These are phyloP conservation scores for Hypoxylon perforatum DNA, from an alignment of 495 filamentous ascomycete genomes.

Conservation along the genomic window DNA sequence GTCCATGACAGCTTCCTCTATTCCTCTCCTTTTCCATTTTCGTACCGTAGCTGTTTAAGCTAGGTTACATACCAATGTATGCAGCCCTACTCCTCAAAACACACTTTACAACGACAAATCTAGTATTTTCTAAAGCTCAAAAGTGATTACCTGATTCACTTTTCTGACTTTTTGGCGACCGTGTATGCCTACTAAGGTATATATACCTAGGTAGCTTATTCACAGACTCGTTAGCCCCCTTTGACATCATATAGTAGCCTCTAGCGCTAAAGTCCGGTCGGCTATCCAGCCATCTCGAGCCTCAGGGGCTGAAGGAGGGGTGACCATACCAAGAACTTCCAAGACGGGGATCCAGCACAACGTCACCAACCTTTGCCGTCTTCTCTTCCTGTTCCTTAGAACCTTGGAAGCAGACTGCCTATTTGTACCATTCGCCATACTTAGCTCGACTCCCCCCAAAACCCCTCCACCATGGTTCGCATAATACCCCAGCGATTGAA, in stretches of 20 bases:
- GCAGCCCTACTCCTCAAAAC: background rate
- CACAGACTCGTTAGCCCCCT: background rate
- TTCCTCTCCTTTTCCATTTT: constrained; percentile 12
- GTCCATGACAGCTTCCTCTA: constrained; percentile 26
- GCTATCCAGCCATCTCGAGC: constrained; percentile 21
- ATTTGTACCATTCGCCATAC: constrained; percentile 29
- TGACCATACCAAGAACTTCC: constrained; percentile 14
- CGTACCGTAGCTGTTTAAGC: constrained; percentile 10
- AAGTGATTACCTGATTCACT: constrained; percentile 6
- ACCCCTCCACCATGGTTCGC: constrained; percentile 71
- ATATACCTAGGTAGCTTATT: background rate
- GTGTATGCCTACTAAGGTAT: no score
- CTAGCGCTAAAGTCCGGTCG: constrained; percentile 35
- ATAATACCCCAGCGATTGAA: constrained; percentile 79
- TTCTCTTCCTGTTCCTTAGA: constrained; percentile 31
- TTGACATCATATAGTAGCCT: constrained; percentile 38
- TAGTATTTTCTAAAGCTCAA: constrained; percentile 4
- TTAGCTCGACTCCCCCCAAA: constrained; percentile 15
- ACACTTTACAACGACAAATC: constrained; percentile 6
- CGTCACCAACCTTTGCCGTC: constrained; percentile 37
- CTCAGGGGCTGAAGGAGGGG: constrained; percentile 24
- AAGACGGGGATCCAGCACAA: constrained; percentile 34
- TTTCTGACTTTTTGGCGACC: background rate
- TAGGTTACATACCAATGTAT: no score
- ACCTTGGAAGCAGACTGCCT: constrained; percentile 22